Evolutionary conservation across 2,329 filamentous ascomycete species (phyloP), one percentile per base, ranked within the genome.

Genomic region (Aspergillus udagawae): DNA sequence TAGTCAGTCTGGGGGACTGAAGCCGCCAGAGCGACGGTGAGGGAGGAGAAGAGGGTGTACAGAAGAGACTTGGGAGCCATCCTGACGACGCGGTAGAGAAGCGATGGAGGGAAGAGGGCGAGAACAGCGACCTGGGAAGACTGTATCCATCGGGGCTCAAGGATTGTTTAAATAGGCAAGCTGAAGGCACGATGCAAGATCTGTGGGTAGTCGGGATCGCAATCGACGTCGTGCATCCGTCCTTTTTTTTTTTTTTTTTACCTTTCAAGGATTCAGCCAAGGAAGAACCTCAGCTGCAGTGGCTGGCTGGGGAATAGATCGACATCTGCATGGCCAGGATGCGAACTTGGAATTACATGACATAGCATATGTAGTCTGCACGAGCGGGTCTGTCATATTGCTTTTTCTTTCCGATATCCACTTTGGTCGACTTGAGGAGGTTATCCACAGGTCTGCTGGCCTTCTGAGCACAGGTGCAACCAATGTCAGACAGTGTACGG

Each of bases 1-100:
- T 81, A 85, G 57, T 73, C 68, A 3, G 67, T 70, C 27, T 66
- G 54, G 6, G 70, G 69, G 14, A 71, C 55, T 6, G 63, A 55
- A 10, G 62, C 61, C 2, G 69, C 67, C 4, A 64, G 53, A 4
- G 57, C 62, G 20, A 65, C 51, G 9, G 62, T 59, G 23, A 65
- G 23, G 21, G 65, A 56, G 9, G 67, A 62, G 45, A 73, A 55
- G 35, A 67, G 55, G 4, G 61, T 55, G n/a, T 63, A 69, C 29
- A 70, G 42, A 20, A 67, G 49, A 14, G 64, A 53, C 49, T 56
- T 66, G 52, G 57, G 58, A 52, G 57, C 51, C 62, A 63, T 64
- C 50, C 10, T 55, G 59, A 60, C 44, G n/a, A 12, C 20, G 17
- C 17, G 45, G 41, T 28, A 41, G 41, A 51, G 42, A 29, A 23